Percentiles rank a stretch among this genome's conserved stretches.
Evolutionary conservation across 2,329 filamentous ascomycete genomes (phyloP).

Genomic region (Arthrobotrys sinensis): DNA sequence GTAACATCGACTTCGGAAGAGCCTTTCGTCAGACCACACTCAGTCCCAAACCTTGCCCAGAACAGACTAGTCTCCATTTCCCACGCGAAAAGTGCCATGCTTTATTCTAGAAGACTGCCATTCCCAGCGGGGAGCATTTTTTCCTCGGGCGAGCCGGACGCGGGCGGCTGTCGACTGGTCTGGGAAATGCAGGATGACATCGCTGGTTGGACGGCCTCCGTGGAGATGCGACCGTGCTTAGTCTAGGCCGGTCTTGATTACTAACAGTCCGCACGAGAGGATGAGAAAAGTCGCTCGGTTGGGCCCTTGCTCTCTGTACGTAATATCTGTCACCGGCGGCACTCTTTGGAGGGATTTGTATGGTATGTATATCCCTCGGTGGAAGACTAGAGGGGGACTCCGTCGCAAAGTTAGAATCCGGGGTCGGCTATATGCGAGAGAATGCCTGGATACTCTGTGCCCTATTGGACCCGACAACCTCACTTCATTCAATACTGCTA

Average conservation of each 20-base stretch:
- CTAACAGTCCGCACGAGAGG: slow-evolving; percentile 1
- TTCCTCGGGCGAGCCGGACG: slow-evolving; percentile 45
- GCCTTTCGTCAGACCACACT: slow-evolving; percentile 35
- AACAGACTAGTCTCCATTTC: neutral
- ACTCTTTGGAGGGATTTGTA: neutral
- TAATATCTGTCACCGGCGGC: neutral
- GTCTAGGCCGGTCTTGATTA: slow-evolving; percentile 21
- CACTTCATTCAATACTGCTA: neutral
- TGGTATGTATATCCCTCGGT: neutral
- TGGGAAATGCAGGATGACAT: slow-evolving; percentile 50
- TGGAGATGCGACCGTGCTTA: slow-evolving; percentile 38
- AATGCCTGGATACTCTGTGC: neutral
- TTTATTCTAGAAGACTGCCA: slow-evolving; percentile 36
- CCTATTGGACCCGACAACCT: neutral
- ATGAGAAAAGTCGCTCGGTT: no score
- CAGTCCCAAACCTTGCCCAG: neutral
- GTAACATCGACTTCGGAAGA: slow-evolving; percentile 38
- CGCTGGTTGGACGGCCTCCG: slow-evolving; percentile 14
- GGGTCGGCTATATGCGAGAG: slow-evolving; percentile 30
- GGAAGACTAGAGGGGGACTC: slow-evolving; percentile 10
- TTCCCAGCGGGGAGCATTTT: neutral
- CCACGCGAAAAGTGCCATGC: no score
- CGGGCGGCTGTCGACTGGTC: neutral
- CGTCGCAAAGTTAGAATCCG: slow-evolving; percentile 3
- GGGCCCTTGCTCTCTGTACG: neutral